Evolutionary conservation across 495 filamentous ascomycete genomes (phyloP), one percentile per base, ranked within the genome.

Genomic region (Durotheca rogersii): DNA sequence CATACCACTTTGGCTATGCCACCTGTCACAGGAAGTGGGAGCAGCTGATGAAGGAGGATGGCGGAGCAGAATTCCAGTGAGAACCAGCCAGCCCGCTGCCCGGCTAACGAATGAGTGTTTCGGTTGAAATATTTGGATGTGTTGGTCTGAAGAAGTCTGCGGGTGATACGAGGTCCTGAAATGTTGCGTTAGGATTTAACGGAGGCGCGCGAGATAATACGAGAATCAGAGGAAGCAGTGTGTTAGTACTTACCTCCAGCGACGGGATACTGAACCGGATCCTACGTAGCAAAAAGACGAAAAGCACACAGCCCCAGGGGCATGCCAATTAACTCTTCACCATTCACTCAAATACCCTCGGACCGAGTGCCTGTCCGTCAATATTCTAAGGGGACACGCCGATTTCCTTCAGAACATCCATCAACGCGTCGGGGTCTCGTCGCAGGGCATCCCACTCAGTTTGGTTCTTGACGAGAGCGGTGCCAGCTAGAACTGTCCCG

Each of bases 21-120:
- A 95, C 90, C 0, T 92, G 88, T 60, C 89, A 89, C 65, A 94
- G 89, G 74, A 88, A 89, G 62, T 96, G 84, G 78, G 72, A 83
- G 48, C 72, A 77, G 43, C 58, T 79, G 48, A 58, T 65, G 35
- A 41, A 52, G 1, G 53, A 68, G 23, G 55, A 53, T 30, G 21
- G 11, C 3, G 47, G n/a, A n/a, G n/a, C 21, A 4, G 14, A 20
- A 58, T 36, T 39, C 44, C 50, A 16, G 0, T 59, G 41, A 53
- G 34, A n/a, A n/a, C n/a, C n/a, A n/a, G 19, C 31, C 3, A 40
- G 27, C 6, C 7, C 27, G 14, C 16, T 30, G 25, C 7, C 53
- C 31, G 19, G 17, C n/a, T 49, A 23, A 36, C 41, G n/a, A n/a
- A 42, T n/a, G 40, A 45, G 29, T 31, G 34, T 16, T 15, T 37